A percentile compares a stretch with the other conserved stretches of the same genome.
phyloP scores from a whole-genome alignment of 352 stramenopile species.

The Pelagophyceae sp. region DNA sequence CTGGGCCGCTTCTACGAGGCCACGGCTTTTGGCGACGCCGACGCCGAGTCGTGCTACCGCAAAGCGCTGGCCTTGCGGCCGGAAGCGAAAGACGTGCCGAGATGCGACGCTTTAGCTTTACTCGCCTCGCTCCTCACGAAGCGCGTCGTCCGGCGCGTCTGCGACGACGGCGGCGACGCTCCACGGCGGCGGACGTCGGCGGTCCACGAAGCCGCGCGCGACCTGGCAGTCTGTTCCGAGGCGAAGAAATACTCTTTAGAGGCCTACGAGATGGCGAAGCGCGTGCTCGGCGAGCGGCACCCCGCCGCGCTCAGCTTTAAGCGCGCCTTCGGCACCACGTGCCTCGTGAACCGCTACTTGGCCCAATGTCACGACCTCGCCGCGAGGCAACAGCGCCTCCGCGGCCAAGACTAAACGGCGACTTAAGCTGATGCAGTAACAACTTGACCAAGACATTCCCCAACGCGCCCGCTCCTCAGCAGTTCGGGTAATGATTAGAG shows the following conservation, averaged over 20 bases:
- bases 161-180: background rate
- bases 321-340: background rate
- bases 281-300: background rate
- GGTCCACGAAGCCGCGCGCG: background rate
- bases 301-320: background rate
- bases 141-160: background rate
- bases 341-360: background rate
- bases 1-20: background rate
- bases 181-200: too few relatives aligned
- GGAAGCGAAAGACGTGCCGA: background rate
- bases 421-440: too few relatives aligned
- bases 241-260: too few relatives aligned
- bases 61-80: background rate
- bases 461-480: too few relatives aligned
- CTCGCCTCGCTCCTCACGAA: background rate
- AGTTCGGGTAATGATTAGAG: too few relatives aligned
- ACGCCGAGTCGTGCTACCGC: background rate
- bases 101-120: background rate
- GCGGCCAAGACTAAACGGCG: too few relatives aligned
- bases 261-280: background rate
- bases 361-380: too few relatives aligned
- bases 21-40: too few relatives aligned
- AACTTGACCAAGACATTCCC: too few relatives aligned
- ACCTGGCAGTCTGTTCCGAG: too few relatives aligned
- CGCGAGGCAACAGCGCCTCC: too few relatives aligned